Base-by-base conservation (phyloP, 2,329 filamentous ascomycete genomes). In the Diaporthe caulivora region DNA sequence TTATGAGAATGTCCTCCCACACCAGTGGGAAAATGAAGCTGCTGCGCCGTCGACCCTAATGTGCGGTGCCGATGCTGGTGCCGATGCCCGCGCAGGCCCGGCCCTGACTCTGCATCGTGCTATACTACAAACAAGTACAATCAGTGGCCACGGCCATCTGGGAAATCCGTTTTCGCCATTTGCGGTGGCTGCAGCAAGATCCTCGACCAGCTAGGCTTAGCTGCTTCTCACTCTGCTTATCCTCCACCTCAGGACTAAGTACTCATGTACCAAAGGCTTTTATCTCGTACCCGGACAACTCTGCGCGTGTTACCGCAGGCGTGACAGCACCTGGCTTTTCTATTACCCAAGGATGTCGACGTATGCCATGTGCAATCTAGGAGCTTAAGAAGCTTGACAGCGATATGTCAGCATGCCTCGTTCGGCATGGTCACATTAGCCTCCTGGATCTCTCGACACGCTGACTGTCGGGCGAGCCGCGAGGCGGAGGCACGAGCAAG, bases 61-160 rank as follows among this genome's bases (percentile, higher is more conserved):
- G 67, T 57, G 49, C 67, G n/a, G 64, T 44, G 17, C 51, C 72
- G 42, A 51, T 37, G 54, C 67, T 70, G 72, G 17, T 57, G 67
- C 53, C 42, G 42, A 60, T 47, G 53, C n/a, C 57, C 26, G 29
- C 60, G 21, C 44, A 37, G 51, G 44, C 42, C 29, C 18, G 44
- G 29, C 44, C 24, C 26, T 62, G n/a, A 31, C 62, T 47, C 51
- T n/a, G 47, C 47, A 11, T 67, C 37, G 53, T 37, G 31, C 44
- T 40, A n/a, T 37, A 17, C 44, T 40, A 17, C 44, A 29, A 53
- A 17, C 44, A 29, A 53, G 49, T 26, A 47, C 44, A 65, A 21
- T 40, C 34, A 34, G 37, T 37, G 42, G 60, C n/a, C 60, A 37
- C 21, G 60, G 40, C 60, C n/a, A 49, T 51, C 54, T 70, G 10